Conservation (phyloP, 768 basidiomycete genomes). For the Trametes coccinea region DNA sequence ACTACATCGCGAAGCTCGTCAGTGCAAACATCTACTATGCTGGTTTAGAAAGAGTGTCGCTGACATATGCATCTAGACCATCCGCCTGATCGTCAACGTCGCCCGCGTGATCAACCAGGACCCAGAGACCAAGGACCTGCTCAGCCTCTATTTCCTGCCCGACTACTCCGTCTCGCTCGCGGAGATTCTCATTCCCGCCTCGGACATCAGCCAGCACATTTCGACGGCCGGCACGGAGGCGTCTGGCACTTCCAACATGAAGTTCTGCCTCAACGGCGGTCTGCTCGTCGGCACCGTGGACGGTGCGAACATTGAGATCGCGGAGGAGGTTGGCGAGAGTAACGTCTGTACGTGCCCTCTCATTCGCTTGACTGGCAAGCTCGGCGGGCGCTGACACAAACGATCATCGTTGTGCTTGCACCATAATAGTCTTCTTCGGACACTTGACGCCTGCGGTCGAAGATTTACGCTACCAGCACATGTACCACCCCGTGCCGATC, state of each 20-base stretch:
- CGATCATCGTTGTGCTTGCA: no score
- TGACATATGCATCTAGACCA: conserved; percentile 52
- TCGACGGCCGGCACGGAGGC: conserved; percentile 96
- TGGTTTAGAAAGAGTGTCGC: background rate
- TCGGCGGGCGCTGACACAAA: no score
- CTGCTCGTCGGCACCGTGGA: conserved; percentile 88
- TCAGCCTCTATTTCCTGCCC: conserved; percentile 92
- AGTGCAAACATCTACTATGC: no score
- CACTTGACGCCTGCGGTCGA: conserved; percentile 87
- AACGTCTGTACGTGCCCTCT: conserved; percentile 74
- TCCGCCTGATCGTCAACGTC: conserved; percentile 92
- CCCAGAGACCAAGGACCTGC: conserved; percentile 82
- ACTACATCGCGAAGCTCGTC: conserved; percentile 91
- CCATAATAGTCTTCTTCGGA: conserved; percentile 77
- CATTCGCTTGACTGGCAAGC: no score
- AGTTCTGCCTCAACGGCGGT: conserved; percentile 90
- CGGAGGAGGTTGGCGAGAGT: conserved; percentile 90
- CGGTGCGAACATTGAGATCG: conserved; percentile 96
- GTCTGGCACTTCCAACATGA: conserved; percentile 82
- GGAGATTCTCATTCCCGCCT: conserved; percentile 86
- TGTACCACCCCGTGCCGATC: conserved; percentile 78
- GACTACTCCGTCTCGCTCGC: conserved; percentile 90
- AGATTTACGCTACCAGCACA: conserved; percentile 81
- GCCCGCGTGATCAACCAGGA: conserved; percentile 80
- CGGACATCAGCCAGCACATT: conserved; percentile 95